These are phyloP conservation scores for Rhododendron mucronatum DNA, from an alignment of 148 eudicot species.

Conservation along the genomic window DNA sequence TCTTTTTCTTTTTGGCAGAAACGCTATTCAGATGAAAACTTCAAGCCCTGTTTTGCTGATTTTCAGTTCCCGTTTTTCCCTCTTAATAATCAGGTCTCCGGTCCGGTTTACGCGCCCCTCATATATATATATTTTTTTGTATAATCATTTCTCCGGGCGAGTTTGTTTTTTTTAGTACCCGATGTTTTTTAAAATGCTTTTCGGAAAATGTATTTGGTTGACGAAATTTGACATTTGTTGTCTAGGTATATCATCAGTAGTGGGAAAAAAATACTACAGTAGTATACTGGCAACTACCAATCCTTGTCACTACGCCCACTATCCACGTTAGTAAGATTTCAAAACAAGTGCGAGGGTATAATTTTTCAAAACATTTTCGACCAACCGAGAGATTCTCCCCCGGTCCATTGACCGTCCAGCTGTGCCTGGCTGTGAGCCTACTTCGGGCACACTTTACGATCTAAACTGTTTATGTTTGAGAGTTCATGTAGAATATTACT, in stretches of 20 bases:
- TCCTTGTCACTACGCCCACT: neutral
- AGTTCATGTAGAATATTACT: neutral
- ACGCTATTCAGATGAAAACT: neutral
- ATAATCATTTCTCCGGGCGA: no score
- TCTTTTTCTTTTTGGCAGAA: neutral
- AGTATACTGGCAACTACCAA: neutral
- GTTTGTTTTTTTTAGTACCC: no score
- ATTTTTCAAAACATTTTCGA: neutral
- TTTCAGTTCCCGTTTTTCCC: neutral
- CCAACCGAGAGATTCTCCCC: neutral
- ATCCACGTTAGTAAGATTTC: neutral
- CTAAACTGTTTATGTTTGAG: neutral
- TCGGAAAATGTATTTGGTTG: neutral
- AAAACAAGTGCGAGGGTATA: neutral
- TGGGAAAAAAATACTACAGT: neutral
- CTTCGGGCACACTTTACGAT: neutral
- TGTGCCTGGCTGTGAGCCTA: neutral
- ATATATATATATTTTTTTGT: no score
- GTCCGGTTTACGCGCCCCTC: no score
- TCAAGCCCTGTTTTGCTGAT: neutral
- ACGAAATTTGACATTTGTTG: neutral
- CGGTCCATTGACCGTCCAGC: neutral
- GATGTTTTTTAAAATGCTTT: no score
- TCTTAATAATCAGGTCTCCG: no score
- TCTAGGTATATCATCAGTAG: neutral